Conservation (phyloP, 2,329 filamentous ascomycete genomes). For the Zymoseptoria tritici region DNA sequence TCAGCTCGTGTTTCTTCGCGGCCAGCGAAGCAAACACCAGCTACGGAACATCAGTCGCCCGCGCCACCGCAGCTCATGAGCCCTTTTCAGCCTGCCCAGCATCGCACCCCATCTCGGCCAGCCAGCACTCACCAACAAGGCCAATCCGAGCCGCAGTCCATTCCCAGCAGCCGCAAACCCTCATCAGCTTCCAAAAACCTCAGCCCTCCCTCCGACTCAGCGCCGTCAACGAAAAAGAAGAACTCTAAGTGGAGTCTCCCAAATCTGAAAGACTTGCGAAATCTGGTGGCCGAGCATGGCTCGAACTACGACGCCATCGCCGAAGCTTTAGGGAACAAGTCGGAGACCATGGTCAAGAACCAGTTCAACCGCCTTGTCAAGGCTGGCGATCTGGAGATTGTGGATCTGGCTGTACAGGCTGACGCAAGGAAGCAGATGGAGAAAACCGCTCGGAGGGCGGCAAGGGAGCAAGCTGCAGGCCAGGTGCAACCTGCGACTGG, state of each 20-base stretch:
- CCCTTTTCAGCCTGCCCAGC: neutral
- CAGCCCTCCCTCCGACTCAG: neutral
- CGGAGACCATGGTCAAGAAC: neutral
- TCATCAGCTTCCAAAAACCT: neutral
- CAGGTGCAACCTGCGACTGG: neutral
- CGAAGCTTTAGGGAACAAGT: neutral
- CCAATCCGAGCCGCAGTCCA: neutral
- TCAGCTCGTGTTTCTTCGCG: neutral
- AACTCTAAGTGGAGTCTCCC: neutral
- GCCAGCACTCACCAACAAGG: neutral
- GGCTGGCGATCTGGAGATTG: neutral
- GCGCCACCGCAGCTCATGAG: neutral
- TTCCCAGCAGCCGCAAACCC: neutral
- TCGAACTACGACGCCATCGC: neutral
- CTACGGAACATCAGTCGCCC: neutral
- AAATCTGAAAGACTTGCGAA: neutral
- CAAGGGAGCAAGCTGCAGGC: neutral
- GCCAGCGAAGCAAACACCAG: neutral
- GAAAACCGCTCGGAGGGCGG: neutral
- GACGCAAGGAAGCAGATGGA: neutral
- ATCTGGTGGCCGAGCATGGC: neutral
- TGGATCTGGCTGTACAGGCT: neutral
- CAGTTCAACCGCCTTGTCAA: neutral
- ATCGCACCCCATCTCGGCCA: neutral
- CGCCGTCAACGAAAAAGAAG: neutral